Conservation (phyloP, 164 flowering plant species). For the Stephania yunnanensis region DNA sequence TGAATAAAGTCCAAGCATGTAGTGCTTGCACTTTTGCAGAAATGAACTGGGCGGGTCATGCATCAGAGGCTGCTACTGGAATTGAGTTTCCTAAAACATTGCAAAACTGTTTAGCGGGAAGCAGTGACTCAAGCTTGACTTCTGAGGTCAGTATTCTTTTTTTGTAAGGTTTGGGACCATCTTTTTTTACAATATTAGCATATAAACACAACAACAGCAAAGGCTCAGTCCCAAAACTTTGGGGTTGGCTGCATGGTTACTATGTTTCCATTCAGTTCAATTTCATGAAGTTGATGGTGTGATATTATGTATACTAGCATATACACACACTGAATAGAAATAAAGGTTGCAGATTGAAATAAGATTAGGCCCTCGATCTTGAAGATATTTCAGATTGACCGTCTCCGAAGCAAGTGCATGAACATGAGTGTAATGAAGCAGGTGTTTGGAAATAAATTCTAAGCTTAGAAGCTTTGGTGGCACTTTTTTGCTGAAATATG, state of each 20-base stretch:
- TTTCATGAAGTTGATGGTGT: too few species aligned
- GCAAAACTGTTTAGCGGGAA: conserved; percentile 35
- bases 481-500: background rate
- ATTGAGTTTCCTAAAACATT: conserved; percentile 70
- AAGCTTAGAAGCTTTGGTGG: background rate
- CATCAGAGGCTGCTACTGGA: conserved; percentile 82
- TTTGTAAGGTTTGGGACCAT: background rate
- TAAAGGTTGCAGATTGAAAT: background rate
- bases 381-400: too few species aligned
- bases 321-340: background rate
- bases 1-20: conserved; percentile 39
- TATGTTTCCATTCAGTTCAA: too few species aligned
- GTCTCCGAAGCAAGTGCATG: too few species aligned
- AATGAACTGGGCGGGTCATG: conserved; percentile 40
- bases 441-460: too few species aligned
- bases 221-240: too few species aligned
- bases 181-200: background rate
- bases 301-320: too few species aligned
- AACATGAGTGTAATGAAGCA: too few species aligned
- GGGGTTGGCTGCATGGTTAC: too few species aligned
- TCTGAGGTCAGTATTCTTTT: conserved; percentile 48
- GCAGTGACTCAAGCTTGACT: conserved; percentile 25
- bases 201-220: background rate
- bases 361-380: background rate
- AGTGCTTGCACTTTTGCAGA: conserved; percentile 35